Percentiles rank a stretch among this genome's conserved stretches.
phyloP scores from a whole-genome alignment of 768 basidiomycete species.

The Candolleomyces eurysporus region DNA sequence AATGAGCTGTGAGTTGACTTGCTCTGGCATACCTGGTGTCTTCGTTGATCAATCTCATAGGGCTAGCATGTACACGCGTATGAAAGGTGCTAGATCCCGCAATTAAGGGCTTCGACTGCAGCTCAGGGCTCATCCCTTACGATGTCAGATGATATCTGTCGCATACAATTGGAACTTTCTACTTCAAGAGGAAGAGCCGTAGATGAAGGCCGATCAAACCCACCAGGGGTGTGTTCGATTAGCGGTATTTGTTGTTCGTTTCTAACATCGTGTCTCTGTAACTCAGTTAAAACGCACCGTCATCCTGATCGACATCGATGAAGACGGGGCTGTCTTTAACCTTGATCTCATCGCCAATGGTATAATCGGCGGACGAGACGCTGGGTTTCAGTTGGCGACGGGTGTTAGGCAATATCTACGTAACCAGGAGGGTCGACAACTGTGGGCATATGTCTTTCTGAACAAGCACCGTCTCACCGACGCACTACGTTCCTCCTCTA shows the following conservation, averaged over 20 bases:
- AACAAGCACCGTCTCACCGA: constrained; percentile 62
- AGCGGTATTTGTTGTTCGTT: background rate
- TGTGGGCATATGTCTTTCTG: constrained; percentile 63
- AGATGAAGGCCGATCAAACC: no score
- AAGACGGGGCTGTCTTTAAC: constrained; percentile 62
- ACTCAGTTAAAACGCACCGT: constrained; percentile 22
- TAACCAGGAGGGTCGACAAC: constrained; percentile 34
- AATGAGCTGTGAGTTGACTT: no score
- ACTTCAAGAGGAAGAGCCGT: no score
- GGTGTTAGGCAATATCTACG: constrained; percentile 23
- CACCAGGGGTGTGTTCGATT: no score
- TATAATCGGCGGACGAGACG: constrained; percentile 55
- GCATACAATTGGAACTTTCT: no score
- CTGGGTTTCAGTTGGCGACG: constrained; percentile 47
- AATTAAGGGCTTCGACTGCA: no score
- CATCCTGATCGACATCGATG: constrained; percentile 50
- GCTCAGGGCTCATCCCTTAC: no score
- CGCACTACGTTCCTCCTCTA: constrained; percentile 34
- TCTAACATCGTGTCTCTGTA: constrained; percentile 15
- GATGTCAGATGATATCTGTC: no score
- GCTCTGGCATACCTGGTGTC: no score
- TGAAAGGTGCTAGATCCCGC: no score
- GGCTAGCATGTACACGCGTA: no score
- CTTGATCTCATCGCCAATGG: constrained; percentile 52
- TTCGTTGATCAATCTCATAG: no score